A percentile compares a stretch with the other conserved stretches of the same genome.
phyloP scores from a whole-genome alignment of 2,329 filamentous ascomycete genomes.

The Aspergillus tanneri region DNA sequence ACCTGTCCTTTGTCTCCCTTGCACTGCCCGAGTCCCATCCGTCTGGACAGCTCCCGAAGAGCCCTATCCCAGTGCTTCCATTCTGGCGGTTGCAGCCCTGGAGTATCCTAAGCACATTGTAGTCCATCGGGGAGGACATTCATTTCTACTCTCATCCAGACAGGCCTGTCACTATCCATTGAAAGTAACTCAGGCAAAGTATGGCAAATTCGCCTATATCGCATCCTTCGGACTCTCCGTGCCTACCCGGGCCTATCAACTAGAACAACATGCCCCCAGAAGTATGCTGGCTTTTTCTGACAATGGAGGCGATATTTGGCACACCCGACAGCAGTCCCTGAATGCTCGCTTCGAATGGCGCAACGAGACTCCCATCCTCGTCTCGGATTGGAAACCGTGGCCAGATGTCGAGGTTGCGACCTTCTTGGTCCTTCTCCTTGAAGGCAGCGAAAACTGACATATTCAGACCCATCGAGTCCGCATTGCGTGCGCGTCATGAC shows the following conservation, averaged over 20 bases:
- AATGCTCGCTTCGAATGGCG: slow-evolving; percentile 62
- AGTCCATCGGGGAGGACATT: slow-evolving; percentile 69
- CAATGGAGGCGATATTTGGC: slow-evolving; percentile 76
- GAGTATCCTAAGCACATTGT: slow-evolving; percentile 72
- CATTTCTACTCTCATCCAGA: slow-evolving; percentile 71
- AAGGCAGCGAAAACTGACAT: slow-evolving; percentile 41
- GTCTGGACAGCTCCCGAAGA: slow-evolving; percentile 70
- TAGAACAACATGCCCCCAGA: slow-evolving; percentile 74
- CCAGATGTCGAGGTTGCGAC: slow-evolving; percentile 51
- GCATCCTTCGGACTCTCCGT: slow-evolving; percentile 75
- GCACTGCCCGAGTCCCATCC: slow-evolving; percentile 68
- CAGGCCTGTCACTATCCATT: slow-evolving; percentile 82
- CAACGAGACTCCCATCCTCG: slow-evolving; percentile 58
- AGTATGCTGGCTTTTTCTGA: slow-evolving; percentile 74
- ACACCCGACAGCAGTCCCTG: slow-evolving; percentile 67
- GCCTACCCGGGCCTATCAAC: slow-evolving; percentile 70
- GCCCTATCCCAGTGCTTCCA: slow-evolving; percentile 53
- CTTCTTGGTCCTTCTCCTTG: slow-evolving; percentile 36
- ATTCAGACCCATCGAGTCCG: slow-evolving; percentile 37
- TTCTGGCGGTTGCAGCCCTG: slow-evolving; percentile 62
- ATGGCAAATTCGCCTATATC: slow-evolving; percentile 75
- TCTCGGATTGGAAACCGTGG: slow-evolving; percentile 70
- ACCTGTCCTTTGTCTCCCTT: slow-evolving; percentile 72
- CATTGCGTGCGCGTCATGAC: slow-evolving; percentile 61
- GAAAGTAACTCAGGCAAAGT: slow-evolving; percentile 78